Base-by-base conservation (phyloP, 2,329 filamentous ascomycete species). In the Fonsecaea pedrosoi region DNA sequence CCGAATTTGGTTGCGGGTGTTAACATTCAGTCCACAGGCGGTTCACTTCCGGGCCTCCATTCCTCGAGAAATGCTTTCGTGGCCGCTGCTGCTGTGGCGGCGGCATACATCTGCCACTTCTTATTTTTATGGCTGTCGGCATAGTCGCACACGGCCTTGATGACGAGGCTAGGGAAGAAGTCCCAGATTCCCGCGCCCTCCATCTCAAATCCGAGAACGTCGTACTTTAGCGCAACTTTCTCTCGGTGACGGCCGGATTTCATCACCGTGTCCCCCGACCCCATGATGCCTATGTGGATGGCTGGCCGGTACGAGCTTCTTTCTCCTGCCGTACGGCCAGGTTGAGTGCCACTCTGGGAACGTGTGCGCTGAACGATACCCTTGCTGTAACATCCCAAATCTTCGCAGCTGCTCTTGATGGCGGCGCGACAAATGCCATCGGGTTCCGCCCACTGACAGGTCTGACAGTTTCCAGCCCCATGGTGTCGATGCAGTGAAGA, bases 181-280 rank as follows among this genome's bases (percentile, higher is more conserved):
- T 71, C 62, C 66, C 69, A 71, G 7, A 71, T 62, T 1, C 71
- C 69, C 50, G 58, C 66, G 60, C 61, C 70, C 25, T 71, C 70
- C 70, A 71, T 73, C 38, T 73, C 69, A 54, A 70, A 72, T 9
- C 63, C 70, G 32, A 73, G 62, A 38, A 73, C 37, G 15, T 69
- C 62, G 37, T 72, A 18, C 18, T 66, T 25, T 5, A 62, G 48
- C 7, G 78, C 75, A 13, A 81, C 71, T 0, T 32, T 12, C 55
- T 82, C 81, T 10, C 80, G 75, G 15, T 76, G 67, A 9, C 71
- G 60, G 0, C 74, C 77, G 15, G 76, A 77, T 54, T 79, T 81
- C 66, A 83, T 78, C 1, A 83, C 77, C 0, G 73, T 74, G 59
- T 82, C 77, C 8, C 75, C 78, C 0, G 79, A 82, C 10, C 75